Base-by-base conservation (phyloP, 768 basidiomycete species). In the Termitomyces sp. region DNA sequence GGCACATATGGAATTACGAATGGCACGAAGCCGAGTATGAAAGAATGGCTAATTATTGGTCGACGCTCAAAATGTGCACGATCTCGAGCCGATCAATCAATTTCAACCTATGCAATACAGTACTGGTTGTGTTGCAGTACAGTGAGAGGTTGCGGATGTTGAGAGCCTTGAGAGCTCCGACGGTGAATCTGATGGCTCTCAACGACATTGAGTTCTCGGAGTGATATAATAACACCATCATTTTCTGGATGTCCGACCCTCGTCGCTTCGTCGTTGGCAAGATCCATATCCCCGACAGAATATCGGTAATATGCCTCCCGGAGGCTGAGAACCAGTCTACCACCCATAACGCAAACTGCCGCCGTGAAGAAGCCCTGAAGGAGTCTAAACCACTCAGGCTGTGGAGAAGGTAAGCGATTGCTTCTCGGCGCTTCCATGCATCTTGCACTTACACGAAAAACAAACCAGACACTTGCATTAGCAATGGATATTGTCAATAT, bases 301-400 rank as follows among this genome's bases (percentile, higher is more conserved):
- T 62, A 63, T 18, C 54, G 48, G 52, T 74, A 74, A 59, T 73
- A 74, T 7, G 67, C 67, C 44, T 59, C 60, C 4, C 71, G 72
- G 28, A 75, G 68, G 50, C 68, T 70, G 32, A 75, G 67, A 13
- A 71, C 57, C 33, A 72, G 60, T 53, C 73, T 65, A 61, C 63
- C 63, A 4, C 74, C 74, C 57, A 69, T 66, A 35, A 72, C 65
- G 57, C 68, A 68, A 32, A 67, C 69, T 59, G 59, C 64, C 45
- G 67, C 67, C 16, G 68, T 58, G 15, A 69, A 65, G 54, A 71
- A 67, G 4, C 65, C 67, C 58, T 66, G 62, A 15, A 68, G 70
- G 36, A 72, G 55, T 28, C 55, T 57, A n/a, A 65, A 59, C 71
- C 69, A 70, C 36, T 64, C 59, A 7, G 63, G 55, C 73, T 72